Evolutionary conservation across 2,329 filamentous ascomycete genomes (phyloP).

Genomic region (Colletotrichum brevisporum): DNA sequence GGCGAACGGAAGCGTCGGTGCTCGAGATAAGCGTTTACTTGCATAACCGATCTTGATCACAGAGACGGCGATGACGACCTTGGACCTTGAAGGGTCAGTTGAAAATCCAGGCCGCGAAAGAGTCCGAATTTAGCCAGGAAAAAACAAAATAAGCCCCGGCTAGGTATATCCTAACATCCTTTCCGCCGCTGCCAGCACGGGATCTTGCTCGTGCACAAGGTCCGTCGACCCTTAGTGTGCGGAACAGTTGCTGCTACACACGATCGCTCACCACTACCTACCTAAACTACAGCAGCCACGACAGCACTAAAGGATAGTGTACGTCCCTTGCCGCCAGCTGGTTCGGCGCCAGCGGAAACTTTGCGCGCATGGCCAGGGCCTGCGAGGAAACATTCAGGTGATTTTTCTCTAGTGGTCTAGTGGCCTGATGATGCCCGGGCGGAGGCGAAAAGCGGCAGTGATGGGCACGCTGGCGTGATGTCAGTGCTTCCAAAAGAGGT

Average conservation of each 20-base stretch:
- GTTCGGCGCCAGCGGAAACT: background rate
- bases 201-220: background rate
- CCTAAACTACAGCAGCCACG: background rate
- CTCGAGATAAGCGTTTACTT: conserved; percentile 13
- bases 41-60: conserved; percentile 1
- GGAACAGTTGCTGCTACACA: background rate
- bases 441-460: conserved; percentile 23
- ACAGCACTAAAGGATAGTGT: background rate
- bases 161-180: background rate
- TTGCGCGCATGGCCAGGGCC: background rate
- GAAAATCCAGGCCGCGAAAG: background rate
- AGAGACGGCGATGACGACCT: background rate
- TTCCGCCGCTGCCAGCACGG: conserved; percentile 19
- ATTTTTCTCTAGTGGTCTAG: conserved; percentile 13
- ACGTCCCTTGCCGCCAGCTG: background rate
- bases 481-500: conserved; percentile 14
- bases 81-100: background rate
- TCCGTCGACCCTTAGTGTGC: conserved; percentile 3
- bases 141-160: background rate
- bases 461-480: conserved; percentile 27
- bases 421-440: conserved; percentile 25
- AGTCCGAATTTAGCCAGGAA: too few relatives aligned
- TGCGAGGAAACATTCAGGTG: conserved; percentile 19
- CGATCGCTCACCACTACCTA: background rate
- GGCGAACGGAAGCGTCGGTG: background rate